Conservation (phyloP, 306 rosid species). For the Glycine latifolia region DNA sequence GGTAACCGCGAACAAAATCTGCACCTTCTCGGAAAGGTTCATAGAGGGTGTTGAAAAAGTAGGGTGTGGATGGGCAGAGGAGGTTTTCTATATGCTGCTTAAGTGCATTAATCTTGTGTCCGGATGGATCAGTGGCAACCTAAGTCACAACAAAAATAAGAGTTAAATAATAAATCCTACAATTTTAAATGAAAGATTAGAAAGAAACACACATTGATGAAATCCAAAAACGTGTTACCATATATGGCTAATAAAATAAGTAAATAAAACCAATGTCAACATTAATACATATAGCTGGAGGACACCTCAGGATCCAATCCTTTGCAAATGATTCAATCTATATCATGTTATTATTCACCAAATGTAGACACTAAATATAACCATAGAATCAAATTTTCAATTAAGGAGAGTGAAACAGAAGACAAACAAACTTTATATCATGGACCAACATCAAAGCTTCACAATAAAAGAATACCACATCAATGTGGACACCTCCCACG, state of each 20-base stretch:
- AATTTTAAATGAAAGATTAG: neutral
- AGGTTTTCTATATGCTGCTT: slow-evolving; percentile 60
- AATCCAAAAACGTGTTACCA: neutral
- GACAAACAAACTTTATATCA: neutral
- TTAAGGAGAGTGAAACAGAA: slow-evolving; percentile 18
- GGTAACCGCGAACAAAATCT: slow-evolving; percentile 76
- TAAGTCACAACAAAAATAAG: slow-evolving; percentile 12
- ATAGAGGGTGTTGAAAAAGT: slow-evolving; percentile 59
- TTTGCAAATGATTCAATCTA: neutral
- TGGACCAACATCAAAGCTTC: neutral
- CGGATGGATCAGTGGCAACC: slow-evolving; percentile 61
- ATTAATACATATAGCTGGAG: slow-evolving; percentile 14
- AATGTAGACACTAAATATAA: neutral
- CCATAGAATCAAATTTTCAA: neutral
- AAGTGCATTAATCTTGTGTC: slow-evolving; percentile 53
- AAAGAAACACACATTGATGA: neutral
- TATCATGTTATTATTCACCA: neutral
- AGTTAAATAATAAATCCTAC: neutral
- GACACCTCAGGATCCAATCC: slow-evolving; percentile 17
- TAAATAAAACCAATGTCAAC: slow-evolving; percentile 24
- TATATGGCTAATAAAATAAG: neutral
- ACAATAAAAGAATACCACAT: neutral
- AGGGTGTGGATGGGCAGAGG: slow-evolving; percentile 62
- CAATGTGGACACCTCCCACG: neutral
- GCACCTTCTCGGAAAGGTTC: slow-evolving; percentile 77